A percentile compares a stretch with the other conserved stretches of the same genome.
Evolutionary conservation across 2,329 filamentous ascomycete species (phyloP).

Genomic region (Pseudovirgaria hyperparasitica): DNA sequence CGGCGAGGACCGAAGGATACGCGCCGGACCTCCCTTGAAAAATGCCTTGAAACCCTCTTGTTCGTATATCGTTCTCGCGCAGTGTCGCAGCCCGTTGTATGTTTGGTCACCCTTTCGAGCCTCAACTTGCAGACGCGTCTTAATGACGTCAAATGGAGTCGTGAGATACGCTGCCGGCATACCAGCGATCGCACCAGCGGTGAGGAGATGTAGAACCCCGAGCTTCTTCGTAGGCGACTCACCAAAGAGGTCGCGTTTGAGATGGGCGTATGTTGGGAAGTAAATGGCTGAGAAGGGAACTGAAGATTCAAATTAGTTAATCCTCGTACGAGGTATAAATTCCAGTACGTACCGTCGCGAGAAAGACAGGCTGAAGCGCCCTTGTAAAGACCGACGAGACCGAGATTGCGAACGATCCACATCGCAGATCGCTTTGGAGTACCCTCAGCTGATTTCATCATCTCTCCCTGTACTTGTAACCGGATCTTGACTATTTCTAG

Average conservation of each 20-base stretch:
- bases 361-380: conserved; percentile 88
- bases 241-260: conserved; percentile 90
- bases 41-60: conserved; percentile 94
- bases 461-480: conserved; percentile 91
- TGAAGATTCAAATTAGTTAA: conserved; percentile 10
- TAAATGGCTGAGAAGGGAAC: conserved; percentile 98
- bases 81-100: conserved; percentile 81
- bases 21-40: conserved; percentile 95
- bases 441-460: conserved; percentile 74
- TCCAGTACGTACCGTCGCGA: conserved; percentile 47
- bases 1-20: conserved; percentile 87
- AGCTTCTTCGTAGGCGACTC: conserved; percentile 80
- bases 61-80: conserved; percentile 67
- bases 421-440: conserved; percentile 82
- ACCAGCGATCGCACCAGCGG: conserved; percentile 72
- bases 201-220: conserved; percentile 79
- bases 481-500: conserved; percentile 99
- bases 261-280: conserved; percentile 90
- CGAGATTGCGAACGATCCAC: conserved; percentile 95
- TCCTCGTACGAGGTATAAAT: neutral
- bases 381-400: conserved; percentile 91
- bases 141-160: conserved; percentile 97
- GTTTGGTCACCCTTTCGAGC: conserved; percentile 84
- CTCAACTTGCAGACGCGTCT: conserved; percentile 94
- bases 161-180: conserved; percentile 65